These are phyloP conservation scores for Fraxinus floribunda DNA, from an alignment of 305 asterid species.

Conservation along the genomic window DNA sequence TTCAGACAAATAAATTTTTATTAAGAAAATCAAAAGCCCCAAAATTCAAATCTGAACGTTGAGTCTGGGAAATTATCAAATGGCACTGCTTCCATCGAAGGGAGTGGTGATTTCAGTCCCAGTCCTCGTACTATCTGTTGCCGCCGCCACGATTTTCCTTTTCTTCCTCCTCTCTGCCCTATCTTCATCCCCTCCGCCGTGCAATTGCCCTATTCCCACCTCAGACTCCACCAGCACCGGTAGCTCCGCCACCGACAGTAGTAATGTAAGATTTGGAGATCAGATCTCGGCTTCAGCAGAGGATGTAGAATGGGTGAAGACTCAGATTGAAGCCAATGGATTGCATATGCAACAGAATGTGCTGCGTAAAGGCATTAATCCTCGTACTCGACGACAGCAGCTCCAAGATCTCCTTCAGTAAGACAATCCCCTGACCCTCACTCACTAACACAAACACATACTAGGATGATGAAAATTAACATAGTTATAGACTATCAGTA, in stretches of 20 bases:
- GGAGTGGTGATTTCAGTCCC: conserved; percentile 76
- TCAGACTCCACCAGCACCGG: conserved; percentile 11
- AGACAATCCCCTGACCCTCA: neutral
- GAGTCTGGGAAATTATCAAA: conserved; percentile 15
- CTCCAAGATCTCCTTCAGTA: conserved; percentile 73
- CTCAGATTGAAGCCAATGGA: conserved; percentile 71
- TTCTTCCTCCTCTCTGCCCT: conserved; percentile 48
- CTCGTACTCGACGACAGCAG: conserved; percentile 88
- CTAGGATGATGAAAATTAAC: neutral
- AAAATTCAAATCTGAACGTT: neutral
- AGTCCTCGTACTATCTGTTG: conserved; percentile 50
- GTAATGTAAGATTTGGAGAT: conserved; percentile 22
- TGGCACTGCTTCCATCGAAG: conserved; percentile 63
- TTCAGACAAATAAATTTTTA: neutral
- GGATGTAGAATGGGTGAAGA: conserved; percentile 78
- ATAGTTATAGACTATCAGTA: neutral
- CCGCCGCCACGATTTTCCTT: conserved; percentile 48
- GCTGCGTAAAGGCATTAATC: conserved; percentile 92
- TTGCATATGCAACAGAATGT: conserved; percentile 80
- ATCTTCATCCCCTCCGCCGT: conserved; percentile 46
- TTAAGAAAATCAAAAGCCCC: neutral
- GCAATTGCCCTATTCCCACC: conserved; percentile 46
- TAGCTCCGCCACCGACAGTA: neutral
- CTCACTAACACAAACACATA: neutral
- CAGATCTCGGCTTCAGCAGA: conserved; percentile 58